phyloP scores from a whole-genome alignment of 345 rosid species.

The Citrus reticulata region DNA sequence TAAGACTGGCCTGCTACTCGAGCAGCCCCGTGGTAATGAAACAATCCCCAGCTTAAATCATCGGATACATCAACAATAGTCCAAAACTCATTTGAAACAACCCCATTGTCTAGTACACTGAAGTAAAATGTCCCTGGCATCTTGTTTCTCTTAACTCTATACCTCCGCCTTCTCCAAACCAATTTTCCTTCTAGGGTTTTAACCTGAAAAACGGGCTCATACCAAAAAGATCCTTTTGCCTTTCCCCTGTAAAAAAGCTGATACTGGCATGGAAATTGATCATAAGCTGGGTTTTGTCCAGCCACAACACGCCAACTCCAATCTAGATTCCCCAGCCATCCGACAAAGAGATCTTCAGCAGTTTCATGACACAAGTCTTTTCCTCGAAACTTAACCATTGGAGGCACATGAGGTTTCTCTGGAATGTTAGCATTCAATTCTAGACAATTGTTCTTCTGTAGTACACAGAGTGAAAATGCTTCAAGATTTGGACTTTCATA shows the following conservation, averaged over 20 bases:
- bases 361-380: conserved; percentile 52
- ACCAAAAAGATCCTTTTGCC: conserved; percentile 91
- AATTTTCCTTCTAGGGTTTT: conserved; percentile 63
- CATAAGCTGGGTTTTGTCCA: conserved; percentile 95
- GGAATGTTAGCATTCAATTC: conserved; percentile 80
- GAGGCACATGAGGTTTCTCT: conserved; percentile 59
- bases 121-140: conserved; percentile 67
- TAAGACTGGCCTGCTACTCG: conserved; percentile 91
- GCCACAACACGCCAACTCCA: conserved; percentile 98
- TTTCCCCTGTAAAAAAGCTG: conserved; percentile 90
- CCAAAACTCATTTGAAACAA: conserved; percentile 90
- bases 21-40: conserved; percentile 90
- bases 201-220: conserved; percentile 90
- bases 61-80: conserved; percentile 76
- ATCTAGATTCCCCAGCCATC: conserved; percentile 73
- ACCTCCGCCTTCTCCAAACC: conserved; percentile 90
- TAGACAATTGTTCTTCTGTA: conserved; percentile 84
- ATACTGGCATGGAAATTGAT: conserved; percentile 93
- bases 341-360: conserved; percentile 89
- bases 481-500: conserved; percentile 84
- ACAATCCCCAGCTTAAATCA: conserved; percentile 89
- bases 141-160: conserved; percentile 72
- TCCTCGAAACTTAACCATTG: conserved; percentile 64
- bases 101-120: conserved; percentile 90
- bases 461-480: conserved; percentile 82